Evolutionary conservation across 768 basidiomycete genomes (phyloP).

Genomic region (Xerocomellus amylosporus): DNA sequence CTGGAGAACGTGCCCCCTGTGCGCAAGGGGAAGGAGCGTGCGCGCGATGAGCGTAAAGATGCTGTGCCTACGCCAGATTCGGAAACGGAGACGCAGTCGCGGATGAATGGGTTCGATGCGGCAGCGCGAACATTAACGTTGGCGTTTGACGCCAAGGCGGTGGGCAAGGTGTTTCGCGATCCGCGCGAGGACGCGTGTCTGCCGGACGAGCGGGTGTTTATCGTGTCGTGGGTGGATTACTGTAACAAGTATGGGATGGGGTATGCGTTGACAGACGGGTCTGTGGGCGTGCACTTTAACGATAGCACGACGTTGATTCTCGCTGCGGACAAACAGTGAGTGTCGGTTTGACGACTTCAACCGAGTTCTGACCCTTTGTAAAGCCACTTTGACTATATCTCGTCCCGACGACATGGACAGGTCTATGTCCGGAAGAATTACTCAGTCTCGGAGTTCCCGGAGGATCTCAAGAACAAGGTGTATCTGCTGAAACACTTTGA

Average conservation of each 20-base stretch:
- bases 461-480: constrained; percentile 85
- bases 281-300: constrained; percentile 94
- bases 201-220: constrained; percentile 77
- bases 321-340: constrained; percentile 83
- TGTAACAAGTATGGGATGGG: constrained; percentile 99
- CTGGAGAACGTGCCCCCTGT: constrained; percentile 34
- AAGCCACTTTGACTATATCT: constrained; percentile 85
- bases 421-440: constrained; percentile 72
- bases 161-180: constrained; percentile 64
- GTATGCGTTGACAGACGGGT: constrained; percentile 93
- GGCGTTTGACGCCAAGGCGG: constrained; percentile 69
- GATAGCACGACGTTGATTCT: constrained; percentile 87
- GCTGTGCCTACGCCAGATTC: constrained; percentile 5
- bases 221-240: constrained; percentile 99
- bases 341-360: background rate
- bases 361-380: background rate
- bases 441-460: constrained; percentile 67
- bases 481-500: constrained; percentile 94
- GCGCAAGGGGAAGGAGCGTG: constrained; percentile 33
- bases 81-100: constrained; percentile 29
- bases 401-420: constrained; percentile 60
- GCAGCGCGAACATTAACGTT: constrained; percentile 48
- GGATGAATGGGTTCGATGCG: constrained; percentile 63
- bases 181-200: constrained; percentile 54
- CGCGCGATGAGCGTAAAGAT: constrained; percentile 23